Evolutionary conservation across 352 stramenopile genomes (phyloP).

Genomic region (Phytophthora tentaculata): DNA sequence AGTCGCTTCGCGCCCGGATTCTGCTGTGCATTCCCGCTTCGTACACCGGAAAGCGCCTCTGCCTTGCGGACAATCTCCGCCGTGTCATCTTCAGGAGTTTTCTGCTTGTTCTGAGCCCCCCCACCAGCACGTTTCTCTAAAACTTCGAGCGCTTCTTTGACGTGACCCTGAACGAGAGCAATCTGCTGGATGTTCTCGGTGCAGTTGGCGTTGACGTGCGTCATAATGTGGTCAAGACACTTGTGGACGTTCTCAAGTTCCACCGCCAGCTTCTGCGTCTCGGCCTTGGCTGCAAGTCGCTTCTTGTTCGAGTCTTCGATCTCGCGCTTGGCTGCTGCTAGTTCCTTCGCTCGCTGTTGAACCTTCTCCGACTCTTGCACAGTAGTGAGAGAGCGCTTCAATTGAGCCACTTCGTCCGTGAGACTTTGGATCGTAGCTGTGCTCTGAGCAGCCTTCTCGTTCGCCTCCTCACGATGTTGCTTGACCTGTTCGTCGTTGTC

Average conservation of each 20-base stretch:
- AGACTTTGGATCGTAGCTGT: conserved; percentile 54
- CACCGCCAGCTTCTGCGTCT: conserved; percentile 80
- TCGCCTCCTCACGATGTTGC: conserved; percentile 64
- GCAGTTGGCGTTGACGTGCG: conserved; percentile 62
- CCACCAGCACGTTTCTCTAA: conserved; percentile 65
- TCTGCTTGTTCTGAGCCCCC: conserved; percentile 13
- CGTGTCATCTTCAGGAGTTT: conserved; percentile 46
- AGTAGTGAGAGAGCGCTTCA: conserved; percentile 64
- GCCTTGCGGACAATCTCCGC: conserved; percentile 56
- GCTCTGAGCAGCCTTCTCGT: conserved; percentile 52
- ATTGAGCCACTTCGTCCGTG: conserved; percentile 60
- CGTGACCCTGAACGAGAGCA: conserved; percentile 61
- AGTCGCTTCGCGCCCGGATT: conserved; percentile 57
- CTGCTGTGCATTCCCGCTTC: conserved; percentile 45
- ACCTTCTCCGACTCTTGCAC: conserved; percentile 76
- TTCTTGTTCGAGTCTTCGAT: conserved; percentile 87
- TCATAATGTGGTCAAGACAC: conserved; percentile 55
- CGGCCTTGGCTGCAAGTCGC: conserved; percentile 75
- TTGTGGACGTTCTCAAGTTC: conserved; percentile 80
- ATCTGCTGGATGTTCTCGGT: conserved; percentile 68
- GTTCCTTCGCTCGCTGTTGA: conserved; percentile 72
- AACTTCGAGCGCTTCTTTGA: conserved; percentile 70
- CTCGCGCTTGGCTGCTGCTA: conserved; percentile 70
- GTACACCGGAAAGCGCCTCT: conserved; percentile 35
- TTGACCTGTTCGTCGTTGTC: conserved; percentile 73